These are phyloP conservation scores for Coemansia aciculifera DNA, from an alignment of 192 early-diverging fungal genomes.

Conservation along the genomic window DNA sequence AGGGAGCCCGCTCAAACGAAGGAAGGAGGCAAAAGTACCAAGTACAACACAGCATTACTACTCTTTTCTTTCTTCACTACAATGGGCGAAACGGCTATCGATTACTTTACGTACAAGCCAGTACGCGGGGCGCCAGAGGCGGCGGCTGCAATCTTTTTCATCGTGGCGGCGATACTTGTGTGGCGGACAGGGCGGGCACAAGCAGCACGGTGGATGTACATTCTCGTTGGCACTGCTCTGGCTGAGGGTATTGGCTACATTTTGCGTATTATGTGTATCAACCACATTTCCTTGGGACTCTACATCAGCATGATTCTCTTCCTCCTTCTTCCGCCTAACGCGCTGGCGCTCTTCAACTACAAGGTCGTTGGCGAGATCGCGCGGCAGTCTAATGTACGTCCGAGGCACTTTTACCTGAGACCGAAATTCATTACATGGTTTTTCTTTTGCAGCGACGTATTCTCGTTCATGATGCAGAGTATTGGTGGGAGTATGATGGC, in stretches of 20 bases:
- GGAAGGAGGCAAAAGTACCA: background rate
- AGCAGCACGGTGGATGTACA: constrained; percentile 29
- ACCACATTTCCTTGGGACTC: constrained; percentile 34
- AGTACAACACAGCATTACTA: background rate
- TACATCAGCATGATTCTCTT: constrained; percentile 44
- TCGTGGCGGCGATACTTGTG: background rate
- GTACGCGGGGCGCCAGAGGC: constrained; percentile 37
- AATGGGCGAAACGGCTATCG: constrained; percentile 2
- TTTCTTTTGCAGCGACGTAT: constrained; percentile 54
- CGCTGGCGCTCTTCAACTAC: constrained; percentile 54
- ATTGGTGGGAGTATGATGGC: constrained; percentile 37
- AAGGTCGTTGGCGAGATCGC: constrained; percentile 47
- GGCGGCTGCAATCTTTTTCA: constrained; percentile 17
- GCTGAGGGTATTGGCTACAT: constrained; percentile 47
- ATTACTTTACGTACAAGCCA: constrained; percentile 39
- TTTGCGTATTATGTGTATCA: constrained; percentile 35
- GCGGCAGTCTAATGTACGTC: constrained; percentile 9
- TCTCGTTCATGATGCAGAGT: constrained; percentile 50
- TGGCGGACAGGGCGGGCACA: constrained; percentile 14
- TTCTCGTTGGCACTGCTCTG: constrained; percentile 40
- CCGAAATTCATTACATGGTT: constrained; percentile 53
- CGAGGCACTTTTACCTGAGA: constrained; percentile 24
- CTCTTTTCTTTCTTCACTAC: background rate
- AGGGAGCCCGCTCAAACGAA: background rate
- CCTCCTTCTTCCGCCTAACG: constrained; percentile 53